Evolutionary conservation across 139 green algal genomes (phyloP), one percentile per base, ranked within the genome.

Genomic region (Spirogloea muscicola): DNA sequence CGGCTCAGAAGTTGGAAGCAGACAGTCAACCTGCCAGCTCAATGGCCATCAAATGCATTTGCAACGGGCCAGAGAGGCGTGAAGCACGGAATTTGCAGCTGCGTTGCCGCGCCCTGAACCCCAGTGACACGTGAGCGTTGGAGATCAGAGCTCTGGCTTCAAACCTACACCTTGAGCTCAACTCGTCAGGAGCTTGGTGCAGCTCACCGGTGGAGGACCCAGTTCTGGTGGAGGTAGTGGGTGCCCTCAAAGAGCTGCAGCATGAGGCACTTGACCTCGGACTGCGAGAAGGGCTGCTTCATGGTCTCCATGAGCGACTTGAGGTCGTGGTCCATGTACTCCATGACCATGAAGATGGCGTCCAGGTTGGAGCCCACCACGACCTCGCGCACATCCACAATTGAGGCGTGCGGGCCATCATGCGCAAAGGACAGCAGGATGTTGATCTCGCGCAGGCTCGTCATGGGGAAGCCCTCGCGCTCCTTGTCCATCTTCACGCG

Each of bases 261-360:
- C 85, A 94, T 88, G 44, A 95, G 74, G 72, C 77, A 87, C 88
- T 96, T 96, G 55, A 90, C 84, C 76, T 96, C 87, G 7, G 86
- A 76, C 21, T 82, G 70, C 9, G 73, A 81, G 75, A 93, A 94
- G 10, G 82, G 82, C 62, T 86, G 69, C 38, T 76, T 79, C 88
- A 92, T 90, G 29, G 82, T 58, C 44, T 90, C 81, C 87, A 93
- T 89, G 27, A 92, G 72, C 43, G 37, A 63, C 73, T 93, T 94
- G 13, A 99, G 85, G 79, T 99, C 94, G 79, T 97, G 92, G 76
- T 98, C 91, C 77, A 94, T 90, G 78, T 91, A 97, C 84, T 99
- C 94, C 92, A 99, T 97, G 0, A 97, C 92, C 90, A 98, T 94
- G 90, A 91, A 98, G 34, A 98, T 81, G 36, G 55, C 79, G 36